Conservation (phyloP, 139 green algal genomes). For the Chlorella ohadii region DNA sequence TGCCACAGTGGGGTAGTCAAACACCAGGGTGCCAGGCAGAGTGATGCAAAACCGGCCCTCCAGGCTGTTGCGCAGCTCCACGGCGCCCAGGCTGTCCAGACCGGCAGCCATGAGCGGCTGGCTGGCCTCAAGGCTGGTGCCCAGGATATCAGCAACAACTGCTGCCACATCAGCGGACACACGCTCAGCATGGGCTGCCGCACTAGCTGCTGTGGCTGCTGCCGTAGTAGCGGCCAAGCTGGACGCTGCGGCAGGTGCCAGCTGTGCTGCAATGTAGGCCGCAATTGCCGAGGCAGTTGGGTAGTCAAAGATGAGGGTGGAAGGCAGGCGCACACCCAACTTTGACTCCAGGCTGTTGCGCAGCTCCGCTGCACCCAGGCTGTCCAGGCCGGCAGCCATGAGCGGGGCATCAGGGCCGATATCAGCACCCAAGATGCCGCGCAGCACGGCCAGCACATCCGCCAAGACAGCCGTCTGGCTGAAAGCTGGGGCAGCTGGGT, state of each 20-base stretch:
- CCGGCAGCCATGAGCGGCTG: slow-evolving; percentile 60
- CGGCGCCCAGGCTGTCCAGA: slow-evolving; percentile 60
- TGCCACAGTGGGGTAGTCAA: slow-evolving; percentile 62
- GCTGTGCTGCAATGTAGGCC: slow-evolving; percentile 39
- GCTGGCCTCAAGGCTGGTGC: neutral
- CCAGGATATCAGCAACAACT: slow-evolving; percentile 52
- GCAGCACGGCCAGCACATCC: slow-evolving; percentile 39
- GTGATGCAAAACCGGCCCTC: slow-evolving; percentile 41
- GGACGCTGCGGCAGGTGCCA: neutral
- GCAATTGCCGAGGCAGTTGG: slow-evolving; percentile 54
- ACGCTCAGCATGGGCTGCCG: neutral
- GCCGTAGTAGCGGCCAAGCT: neutral
- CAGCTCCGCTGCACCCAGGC: slow-evolving; percentile 58
- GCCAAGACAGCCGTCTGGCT: neutral
- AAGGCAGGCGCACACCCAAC: slow-evolving; percentile 40
- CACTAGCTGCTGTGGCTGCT: neutral
- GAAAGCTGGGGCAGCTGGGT: neutral
- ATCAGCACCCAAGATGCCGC: slow-evolving; percentile 34
- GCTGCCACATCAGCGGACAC: slow-evolving; percentile 20
- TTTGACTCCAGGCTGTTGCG: slow-evolving; percentile 50
- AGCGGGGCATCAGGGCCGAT: slow-evolving; percentile 11
- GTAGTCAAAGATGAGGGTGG: slow-evolving; percentile 64
- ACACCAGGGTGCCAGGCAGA: slow-evolving; percentile 58
- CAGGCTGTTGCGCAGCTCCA: slow-evolving; percentile 56
- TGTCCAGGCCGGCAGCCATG: slow-evolving; percentile 66